phyloP scores from a whole-genome alignment of 2,329 filamentous ascomycete species.

The Ophiosphaerella korrae region DNA sequence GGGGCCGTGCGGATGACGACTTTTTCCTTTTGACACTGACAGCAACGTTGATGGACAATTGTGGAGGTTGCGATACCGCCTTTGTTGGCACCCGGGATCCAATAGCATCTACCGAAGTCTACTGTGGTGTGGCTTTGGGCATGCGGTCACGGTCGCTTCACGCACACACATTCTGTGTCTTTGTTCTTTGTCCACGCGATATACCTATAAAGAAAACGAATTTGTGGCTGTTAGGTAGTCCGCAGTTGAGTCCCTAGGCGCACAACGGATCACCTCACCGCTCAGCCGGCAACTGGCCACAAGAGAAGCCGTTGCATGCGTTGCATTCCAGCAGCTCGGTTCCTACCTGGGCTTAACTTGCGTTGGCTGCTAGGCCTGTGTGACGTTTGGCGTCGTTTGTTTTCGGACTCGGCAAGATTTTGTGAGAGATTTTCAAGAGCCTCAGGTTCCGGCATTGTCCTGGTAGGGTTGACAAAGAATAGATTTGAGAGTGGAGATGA shows the following conservation, averaged over 20 bases:
- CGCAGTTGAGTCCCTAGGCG: too few species aligned
- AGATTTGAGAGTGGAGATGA: slow-evolving; percentile 9
- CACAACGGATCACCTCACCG: background rate
- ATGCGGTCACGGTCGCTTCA: too few species aligned
- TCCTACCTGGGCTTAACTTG: too few species aligned
- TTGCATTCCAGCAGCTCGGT: background rate
- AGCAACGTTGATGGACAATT: slow-evolving; percentile 2
- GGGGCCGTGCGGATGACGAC: slow-evolving; percentile 7
- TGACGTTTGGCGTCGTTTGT: slow-evolving; percentile 8
- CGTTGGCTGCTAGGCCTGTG: background rate
- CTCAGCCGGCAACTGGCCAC: background rate
- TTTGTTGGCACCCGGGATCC: slow-evolving; percentile 4
- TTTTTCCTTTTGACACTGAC: slow-evolving; percentile 6
- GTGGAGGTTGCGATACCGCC: background rate
- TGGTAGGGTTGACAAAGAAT: slow-evolving; percentile 3
- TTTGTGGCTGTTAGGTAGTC: too few species aligned
- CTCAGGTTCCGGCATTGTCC: slow-evolving; percentile 10
- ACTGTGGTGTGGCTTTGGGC: background rate
- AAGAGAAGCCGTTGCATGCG: slow-evolving; percentile 6
- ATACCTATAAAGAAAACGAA: background rate
- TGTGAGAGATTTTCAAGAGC: slow-evolving; percentile 11
- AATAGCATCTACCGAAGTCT: slow-evolving; percentile 3
- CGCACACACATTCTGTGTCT: background rate
- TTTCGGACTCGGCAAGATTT: slow-evolving; percentile 9
- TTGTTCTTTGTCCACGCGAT: background rate